Evolutionary conservation across 352 stramenopile genomes (phyloP).

Genomic region (Pythium pyrilobum): DNA sequence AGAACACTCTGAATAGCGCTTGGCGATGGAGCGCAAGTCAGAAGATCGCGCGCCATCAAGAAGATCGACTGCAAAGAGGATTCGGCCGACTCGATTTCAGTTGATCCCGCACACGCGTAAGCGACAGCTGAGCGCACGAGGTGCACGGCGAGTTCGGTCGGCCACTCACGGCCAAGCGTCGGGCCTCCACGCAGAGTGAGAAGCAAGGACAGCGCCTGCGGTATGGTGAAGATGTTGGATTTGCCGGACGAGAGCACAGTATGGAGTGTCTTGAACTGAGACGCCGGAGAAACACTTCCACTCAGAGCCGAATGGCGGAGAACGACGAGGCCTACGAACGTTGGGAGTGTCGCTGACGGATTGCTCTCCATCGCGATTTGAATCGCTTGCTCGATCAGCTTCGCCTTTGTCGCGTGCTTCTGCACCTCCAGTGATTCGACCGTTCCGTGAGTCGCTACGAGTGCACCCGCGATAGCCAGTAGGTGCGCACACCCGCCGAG

Average conservation of each 20-base stretch:
- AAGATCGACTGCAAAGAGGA: background rate
- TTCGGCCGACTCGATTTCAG: background rate
- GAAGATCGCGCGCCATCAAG: constrained; percentile 1
- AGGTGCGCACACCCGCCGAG: background rate
- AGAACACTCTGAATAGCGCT: background rate
- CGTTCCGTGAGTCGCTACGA: constrained; percentile 5
- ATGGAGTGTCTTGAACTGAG: background rate
- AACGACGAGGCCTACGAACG: constrained; percentile 1
- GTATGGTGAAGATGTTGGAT: background rate
- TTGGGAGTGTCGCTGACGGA: background rate
- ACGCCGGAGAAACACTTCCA: background rate
- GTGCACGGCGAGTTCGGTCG: background rate
- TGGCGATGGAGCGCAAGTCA: background rate
- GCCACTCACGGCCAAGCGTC: background rate
- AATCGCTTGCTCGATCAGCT: background rate
- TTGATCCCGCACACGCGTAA: background rate
- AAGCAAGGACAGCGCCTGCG: constrained; percentile 4
- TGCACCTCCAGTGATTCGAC: background rate
- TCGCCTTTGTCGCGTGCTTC: background rate
- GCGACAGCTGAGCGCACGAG: constrained; percentile 1
- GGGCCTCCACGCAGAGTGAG: constrained; percentile 1
- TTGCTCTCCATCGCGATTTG: background rate
- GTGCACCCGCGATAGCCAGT: background rate
- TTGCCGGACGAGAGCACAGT: background rate
- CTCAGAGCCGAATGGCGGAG: background rate